Base-by-base conservation (phyloP, 1,139 yeast genomes). In the Meyerozyma athensensis region DNA sequence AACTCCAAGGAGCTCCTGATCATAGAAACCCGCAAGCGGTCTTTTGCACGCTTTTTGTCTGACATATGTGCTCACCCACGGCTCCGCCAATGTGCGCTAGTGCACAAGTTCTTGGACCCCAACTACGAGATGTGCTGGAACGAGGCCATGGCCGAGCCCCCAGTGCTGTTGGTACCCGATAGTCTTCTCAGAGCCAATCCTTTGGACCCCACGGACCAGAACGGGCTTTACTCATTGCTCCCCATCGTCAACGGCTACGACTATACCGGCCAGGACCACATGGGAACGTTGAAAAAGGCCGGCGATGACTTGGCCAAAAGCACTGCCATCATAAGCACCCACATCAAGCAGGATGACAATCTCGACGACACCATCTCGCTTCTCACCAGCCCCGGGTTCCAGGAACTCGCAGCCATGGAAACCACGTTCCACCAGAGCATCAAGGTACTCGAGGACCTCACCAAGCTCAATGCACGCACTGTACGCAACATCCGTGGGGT, bases 121-220 rank as follows among this genome's bases (percentile, higher is more conserved):
- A 70, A 67, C 52, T 70, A 69, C 45, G 77, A 71, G 45, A 53
- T 64, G 43, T 59, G 71, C 41, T 71, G 77, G 77, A 59, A 59
- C 33, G 68, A 68, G 51, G 77, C 75, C 6, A 51, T 70, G 34
- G 60, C 61, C 48, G 75, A 70, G 47, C 74, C 75, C 5, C 77
- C 77, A 1, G 65, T 62, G 3, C 68, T 56, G 40, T 48, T 59
- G 34, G 51, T 71, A 13, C 76, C 76, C 1, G 57, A 61, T 38
- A 66, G 64, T 40, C 51, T 68, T 36, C 48, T 71, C 22, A 53
- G 69, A 22, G 69, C 73, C 5, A 69, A 70, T 39, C 77, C 77
- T 1, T 47, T 67, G n/a, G 53, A 68, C 38, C 71, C 77, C 2
- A 60, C 65, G 2, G 73, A 69, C 40, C 74, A 65, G 42, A 70